Base-by-base conservation (phyloP, 805 yeast species). In the Candida adriatica region DNA sequence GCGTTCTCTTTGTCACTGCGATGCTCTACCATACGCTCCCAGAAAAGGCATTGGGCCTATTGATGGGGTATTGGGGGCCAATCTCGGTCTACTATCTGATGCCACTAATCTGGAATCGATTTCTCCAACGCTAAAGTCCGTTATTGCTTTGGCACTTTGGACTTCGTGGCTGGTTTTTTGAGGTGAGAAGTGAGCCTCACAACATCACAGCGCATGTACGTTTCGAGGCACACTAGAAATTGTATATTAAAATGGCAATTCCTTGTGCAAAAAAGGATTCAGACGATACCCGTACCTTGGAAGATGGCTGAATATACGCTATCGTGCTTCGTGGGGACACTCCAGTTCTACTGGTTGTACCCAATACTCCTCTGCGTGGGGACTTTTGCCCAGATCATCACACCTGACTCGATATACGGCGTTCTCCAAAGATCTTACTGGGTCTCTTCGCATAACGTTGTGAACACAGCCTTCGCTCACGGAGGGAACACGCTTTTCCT, bases 401-500 rank as follows among this genome's bases (percentile, higher is more conserved):
- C 25, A 2, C 30, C 40, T 3, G n/a, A 13, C 3, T n/a, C 19
- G 1, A 6, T 18, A 9, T 26, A 29, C n/a, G 30, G 8, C 4
- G 2, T 14, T 2, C 33, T 27, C 8, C n/a, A 25, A 26, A 7
- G 10, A n/a, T 13, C 27, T 6, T 40, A 40, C 16, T 40, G 41
- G 41, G 38, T 40, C 21, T 40, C 44, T 2, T 37, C 41, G 3
- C 16, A 25, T 7, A 40, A 37, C 18, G 6, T 32, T 19, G 10
- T 40, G 15, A 40, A 40, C 33, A 21, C 19, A 25, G 20, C 30
- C 4, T 37, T 40, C 31, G 44, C 41, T 8, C 34, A 40, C 13
- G n/a, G 25, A 4, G 44, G 44, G 3, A 34, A 37, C 29, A 15
- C 15, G 13, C 29, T 38, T 16, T 38, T 38, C 27, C 20, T 21